Evolutionary conservation across 495 filamentous ascomycete genomes (phyloP).

Genomic region (Neurospora terricola): DNA sequence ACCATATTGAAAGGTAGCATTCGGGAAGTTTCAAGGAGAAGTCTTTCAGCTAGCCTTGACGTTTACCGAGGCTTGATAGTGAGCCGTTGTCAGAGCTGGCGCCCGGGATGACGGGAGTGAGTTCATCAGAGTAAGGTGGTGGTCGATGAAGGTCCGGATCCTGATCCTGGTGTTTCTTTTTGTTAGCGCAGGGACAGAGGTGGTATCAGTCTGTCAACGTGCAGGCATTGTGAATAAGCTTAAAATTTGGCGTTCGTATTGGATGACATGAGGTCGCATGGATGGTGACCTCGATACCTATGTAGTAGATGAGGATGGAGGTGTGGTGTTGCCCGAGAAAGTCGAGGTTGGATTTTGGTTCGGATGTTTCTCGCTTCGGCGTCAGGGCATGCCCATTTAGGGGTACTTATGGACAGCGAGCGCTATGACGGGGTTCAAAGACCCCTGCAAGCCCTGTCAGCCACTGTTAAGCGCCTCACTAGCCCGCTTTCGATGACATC

Average conservation of each 20-base stretch:
- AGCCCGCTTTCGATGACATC: conserved; percentile 16
- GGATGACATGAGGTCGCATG: background rate
- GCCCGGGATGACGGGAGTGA: background rate
- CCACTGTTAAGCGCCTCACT: conserved; percentile 17
- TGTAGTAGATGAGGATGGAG: background rate
- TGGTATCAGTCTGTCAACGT: background rate
- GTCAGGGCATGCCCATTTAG: conserved; percentile 6
- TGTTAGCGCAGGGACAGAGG: background rate
- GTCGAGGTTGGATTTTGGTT: conserved; percentile 2
- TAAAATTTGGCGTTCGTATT: background rate
- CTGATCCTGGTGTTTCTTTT: background rate
- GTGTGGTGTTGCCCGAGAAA: background rate
- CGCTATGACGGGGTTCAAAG: background rate
- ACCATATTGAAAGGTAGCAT: background rate
- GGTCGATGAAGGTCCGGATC: background rate
- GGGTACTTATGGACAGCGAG: background rate
- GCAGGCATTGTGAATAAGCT: background rate
- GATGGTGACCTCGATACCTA: background rate
- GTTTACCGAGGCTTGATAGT: background rate
- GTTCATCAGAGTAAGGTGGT: background rate
- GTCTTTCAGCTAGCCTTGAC: background rate
- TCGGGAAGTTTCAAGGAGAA: background rate
- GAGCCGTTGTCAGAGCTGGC: background rate
- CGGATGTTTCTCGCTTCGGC: conserved; percentile 20
- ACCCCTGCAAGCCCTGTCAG: conserved; percentile 12